phyloP scores from a whole-genome alignment of 2,329 filamentous ascomycete genomes.

The Xylogone sp. region DNA sequence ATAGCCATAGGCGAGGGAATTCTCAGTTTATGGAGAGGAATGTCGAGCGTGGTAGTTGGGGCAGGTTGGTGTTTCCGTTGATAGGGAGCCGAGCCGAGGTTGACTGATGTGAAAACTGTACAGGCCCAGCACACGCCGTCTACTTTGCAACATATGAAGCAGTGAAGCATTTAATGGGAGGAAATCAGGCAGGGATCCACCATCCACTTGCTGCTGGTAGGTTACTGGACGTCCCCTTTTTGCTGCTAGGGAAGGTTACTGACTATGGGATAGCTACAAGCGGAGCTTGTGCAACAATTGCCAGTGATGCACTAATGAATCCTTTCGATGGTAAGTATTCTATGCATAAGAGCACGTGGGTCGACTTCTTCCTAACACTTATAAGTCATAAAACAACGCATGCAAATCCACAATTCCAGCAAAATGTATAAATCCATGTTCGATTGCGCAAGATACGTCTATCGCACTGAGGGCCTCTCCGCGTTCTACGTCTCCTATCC shows the following conservation, averaged over 20 bases:
- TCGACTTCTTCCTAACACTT: neutral
- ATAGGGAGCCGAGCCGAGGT: conserved; percentile 1
- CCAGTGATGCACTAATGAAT: conserved; percentile 98
- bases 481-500: conserved; percentile 99
- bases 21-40: conserved; percentile 89
- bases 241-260: neutral
- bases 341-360: neutral
- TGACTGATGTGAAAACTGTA: conserved; percentile 22
- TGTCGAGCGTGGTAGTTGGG: conserved; percentile 93
- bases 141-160: conserved; percentile 98
- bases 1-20: conserved; percentile 89
- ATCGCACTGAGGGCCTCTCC: conserved; percentile 78
- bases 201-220: conserved; percentile 90
- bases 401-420: conserved; percentile 96
- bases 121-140: conserved; percentile 93
- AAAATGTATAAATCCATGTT: conserved; percentile 78
- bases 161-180: conserved; percentile 93
- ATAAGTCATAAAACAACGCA: conserved; percentile 96
- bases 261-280: conserved; percentile 66
- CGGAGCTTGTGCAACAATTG: conserved; percentile 91
- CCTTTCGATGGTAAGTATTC: conserved; percentile 82
- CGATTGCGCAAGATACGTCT: conserved; percentile 86
- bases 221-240: conserved; percentile 20
- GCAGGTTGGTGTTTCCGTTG: conserved; percentile 61
- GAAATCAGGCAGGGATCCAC: conserved; percentile 81